A percentile compares a stretch with the other conserved stretches of the same genome.
Conservation (phyloP, 176 grass and related monocot species). For the Musa itinerans region DNA sequence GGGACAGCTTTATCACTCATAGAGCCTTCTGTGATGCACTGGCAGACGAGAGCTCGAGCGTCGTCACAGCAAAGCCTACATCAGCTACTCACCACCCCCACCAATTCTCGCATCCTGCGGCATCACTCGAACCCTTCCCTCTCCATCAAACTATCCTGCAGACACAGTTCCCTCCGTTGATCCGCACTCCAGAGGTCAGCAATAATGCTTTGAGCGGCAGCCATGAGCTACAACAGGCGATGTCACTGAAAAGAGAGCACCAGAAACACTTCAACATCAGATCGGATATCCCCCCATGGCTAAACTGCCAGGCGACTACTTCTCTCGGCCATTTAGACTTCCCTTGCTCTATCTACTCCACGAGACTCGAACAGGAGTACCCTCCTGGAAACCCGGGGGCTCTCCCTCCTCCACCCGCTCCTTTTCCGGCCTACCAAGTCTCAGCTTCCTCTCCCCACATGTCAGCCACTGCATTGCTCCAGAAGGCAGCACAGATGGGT, state of each 20-base stretch:
- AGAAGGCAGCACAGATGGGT: constrained; percentile 96
- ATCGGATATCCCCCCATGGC: not conserved
- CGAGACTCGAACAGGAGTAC: not conserved
- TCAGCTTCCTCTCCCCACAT: constrained; percentile 48
- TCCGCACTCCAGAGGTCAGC: not conserved
- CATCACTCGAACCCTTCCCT: not conserved
- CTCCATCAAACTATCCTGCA: not conserved
- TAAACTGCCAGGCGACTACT: not conserved
- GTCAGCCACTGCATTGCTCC: constrained; percentile 93
- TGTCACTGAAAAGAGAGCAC: not conserved
- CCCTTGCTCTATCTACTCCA: not conserved
- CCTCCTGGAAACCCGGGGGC: constrained; percentile 6
- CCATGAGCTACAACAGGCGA: too few relatives aligned
- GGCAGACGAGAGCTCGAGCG: not conserved
- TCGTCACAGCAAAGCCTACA: not conserved
- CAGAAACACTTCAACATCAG: not conserved
- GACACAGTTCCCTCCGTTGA: not conserved
- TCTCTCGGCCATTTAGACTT: not conserved
- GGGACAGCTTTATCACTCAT: constrained; percentile 4
- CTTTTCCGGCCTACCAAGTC: constrained; percentile 2
- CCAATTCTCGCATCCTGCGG: not conserved
- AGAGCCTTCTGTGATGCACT: constrained; percentile 8
- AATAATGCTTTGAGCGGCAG: too few relatives aligned
- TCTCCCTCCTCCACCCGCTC: not conserved
- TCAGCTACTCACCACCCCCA: not conserved